Base-by-base conservation (phyloP, 2,329 filamentous ascomycete genomes). In the Fusarium sp. region DNA sequence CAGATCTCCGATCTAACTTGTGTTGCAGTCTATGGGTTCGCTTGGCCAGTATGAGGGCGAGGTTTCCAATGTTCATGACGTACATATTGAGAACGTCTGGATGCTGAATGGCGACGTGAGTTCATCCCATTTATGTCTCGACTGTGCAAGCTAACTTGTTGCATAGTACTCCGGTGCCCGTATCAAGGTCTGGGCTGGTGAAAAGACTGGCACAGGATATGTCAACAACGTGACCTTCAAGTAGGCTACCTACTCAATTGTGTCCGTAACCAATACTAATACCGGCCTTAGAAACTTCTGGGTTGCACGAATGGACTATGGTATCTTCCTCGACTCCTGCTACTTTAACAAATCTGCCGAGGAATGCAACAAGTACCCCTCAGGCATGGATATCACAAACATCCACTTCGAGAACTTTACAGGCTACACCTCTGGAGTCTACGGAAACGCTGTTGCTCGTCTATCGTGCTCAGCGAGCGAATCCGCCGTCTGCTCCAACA, bases 141-240 rank as follows among this genome's bases (percentile, higher is more conserved):
- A 31, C 2, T 9, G 2, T 3, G 2, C 3, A 4, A 3, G 5
- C 54, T 33, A 20, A 56, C 6, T 2, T 14, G 7, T 27, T 1
- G 5, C 3, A 0, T 14, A 75, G 70, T 74, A 76, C 78, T 88
- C 88, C 42, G 89, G 89, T 3, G 89, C 89, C 1, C 86, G 90
- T 6, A 85, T 92, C 52, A 92, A 92, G 82, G 85, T 86, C 3
- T 91, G 90, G 90, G 90, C 90, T 0, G 90, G 90, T 0, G 81
- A 84, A 2, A 81, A 86, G 52, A 87, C 88, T 1, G 90, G 90
- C 3, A 90, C 90, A 68, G 90, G 90, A 10, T 90, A 87, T 64
- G 88, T 91, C 71, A 85, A 88, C 74, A 92, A 91, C 77, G 84
- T 91, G 57, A 91, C 90, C 2, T 92, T 90, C 85, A 75, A 74